A percentile compares a stretch with the other conserved stretches of the same genome.
These are phyloP conservation scores for Microstegium vimineum DNA, from an alignment of 176 grass and related monocot species.

Conservation along the genomic window DNA sequence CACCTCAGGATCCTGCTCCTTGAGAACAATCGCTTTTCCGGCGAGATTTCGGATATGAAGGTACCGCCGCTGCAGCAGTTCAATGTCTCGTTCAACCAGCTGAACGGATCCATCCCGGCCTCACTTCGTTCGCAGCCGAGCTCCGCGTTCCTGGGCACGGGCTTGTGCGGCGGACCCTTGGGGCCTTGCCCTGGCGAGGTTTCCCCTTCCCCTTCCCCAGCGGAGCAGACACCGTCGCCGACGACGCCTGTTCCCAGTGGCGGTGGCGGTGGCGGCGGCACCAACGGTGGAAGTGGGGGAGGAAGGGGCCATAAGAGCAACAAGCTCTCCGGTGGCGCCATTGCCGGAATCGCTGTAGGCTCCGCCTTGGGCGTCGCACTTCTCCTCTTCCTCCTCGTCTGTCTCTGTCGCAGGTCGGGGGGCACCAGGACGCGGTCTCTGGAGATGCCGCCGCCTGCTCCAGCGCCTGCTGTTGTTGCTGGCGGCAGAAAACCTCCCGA, in stretches of 20 bases:
- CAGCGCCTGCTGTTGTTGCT: neutral
- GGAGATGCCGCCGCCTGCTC: constrained; percentile 14
- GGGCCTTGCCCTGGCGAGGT: constrained; percentile 45
- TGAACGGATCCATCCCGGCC: constrained; percentile 60
- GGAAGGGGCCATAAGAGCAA: constrained; percentile 26
- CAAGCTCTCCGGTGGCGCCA: constrained; percentile 54
- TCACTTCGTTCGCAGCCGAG: constrained; percentile 31
- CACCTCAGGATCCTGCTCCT: constrained; percentile 42
- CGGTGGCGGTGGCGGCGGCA: no score
- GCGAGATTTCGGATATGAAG: constrained; percentile 42
- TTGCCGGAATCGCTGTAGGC: constrained; percentile 60
- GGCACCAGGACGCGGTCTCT: constrained; percentile 44
- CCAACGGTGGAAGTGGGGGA: neutral
- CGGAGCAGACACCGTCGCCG: constrained; percentile 4
- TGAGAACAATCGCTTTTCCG: constrained; percentile 47
- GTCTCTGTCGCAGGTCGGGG: constrained; percentile 39
- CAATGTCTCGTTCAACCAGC: constrained; percentile 64
- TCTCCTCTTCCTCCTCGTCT: constrained; percentile 46
- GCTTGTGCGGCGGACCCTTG: constrained; percentile 51
- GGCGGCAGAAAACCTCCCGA: constrained; percentile 30
- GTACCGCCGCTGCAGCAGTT: constrained; percentile 34
- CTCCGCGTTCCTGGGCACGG: constrained; percentile 39
- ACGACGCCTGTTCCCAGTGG: neutral
- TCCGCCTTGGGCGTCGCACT: constrained; percentile 31
- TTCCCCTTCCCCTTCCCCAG: constrained; percentile 42